These are phyloP conservation scores for Suillus hirtellus DNA, from an alignment of 768 basidiomycete genomes.

Conservation along the genomic window DNA sequence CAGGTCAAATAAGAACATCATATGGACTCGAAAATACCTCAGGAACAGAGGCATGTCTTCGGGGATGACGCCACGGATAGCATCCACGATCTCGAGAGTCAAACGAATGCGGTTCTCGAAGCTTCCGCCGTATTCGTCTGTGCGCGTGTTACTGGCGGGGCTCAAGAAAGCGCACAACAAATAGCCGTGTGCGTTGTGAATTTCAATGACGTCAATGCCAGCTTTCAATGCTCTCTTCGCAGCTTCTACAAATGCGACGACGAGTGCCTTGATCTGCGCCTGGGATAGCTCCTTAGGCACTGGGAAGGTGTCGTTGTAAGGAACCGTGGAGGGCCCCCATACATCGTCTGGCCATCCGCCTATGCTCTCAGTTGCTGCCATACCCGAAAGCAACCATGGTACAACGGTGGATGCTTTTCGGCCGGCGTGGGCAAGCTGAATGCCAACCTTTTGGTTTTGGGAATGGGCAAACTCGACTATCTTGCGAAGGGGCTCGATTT, in stretches of 20 bases:
- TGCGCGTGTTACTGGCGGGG: constrained; percentile 61
- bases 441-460: constrained; percentile 66
- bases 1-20: not conserved
- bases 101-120: constrained; percentile 70
- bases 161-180: constrained; percentile 57
- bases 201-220: constrained; percentile 60
- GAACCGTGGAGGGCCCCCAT: constrained; percentile 56
- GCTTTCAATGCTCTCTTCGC: constrained; percentile 54
- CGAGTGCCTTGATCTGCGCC: constrained; percentile 57
- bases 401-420: constrained; percentile 68
- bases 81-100: constrained; percentile 62
- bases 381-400: constrained; percentile 54
- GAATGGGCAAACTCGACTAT: constrained; percentile 74
- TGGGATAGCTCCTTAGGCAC: constrained; percentile 56
- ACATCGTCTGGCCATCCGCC: constrained; percentile 59
- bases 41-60: constrained; percentile 69
- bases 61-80: constrained; percentile 60
- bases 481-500: constrained; percentile 44
- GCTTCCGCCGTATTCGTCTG: constrained; percentile 69
- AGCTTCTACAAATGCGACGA: constrained; percentile 54
- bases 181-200: constrained; percentile 68
- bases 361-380: constrained; percentile 35
- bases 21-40: constrained; percentile 39
- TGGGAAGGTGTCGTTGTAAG: constrained; percentile 43
- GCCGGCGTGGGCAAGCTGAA: constrained; percentile 78